Base-by-base conservation (phyloP, 306 rosid genomes). In the Glycyrrhiza uralensis region DNA sequence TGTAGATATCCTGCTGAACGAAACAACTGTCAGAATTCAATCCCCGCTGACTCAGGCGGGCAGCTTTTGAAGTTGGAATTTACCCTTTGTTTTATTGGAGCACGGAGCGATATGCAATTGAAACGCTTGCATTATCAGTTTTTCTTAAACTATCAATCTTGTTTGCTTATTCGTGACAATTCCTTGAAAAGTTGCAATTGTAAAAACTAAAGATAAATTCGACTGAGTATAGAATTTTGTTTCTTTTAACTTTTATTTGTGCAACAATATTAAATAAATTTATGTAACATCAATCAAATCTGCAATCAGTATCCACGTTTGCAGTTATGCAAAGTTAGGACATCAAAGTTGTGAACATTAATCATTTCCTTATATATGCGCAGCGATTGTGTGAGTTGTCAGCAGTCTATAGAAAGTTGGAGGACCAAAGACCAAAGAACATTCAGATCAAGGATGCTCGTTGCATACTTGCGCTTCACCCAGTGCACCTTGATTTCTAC, bases 41-140 rank as follows among this genome's bases (percentile, higher is more conserved):
- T 69, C 76, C 9, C 85, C 83, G 0, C 72, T 81, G 74, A 79
- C 74, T 67, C 86, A 76, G 72, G 84, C 74, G 78, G 70, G 30
- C 83, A 81, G 47, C 68, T 78, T 60, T 89, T 87, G 36, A 83
- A 81, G 77, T 82, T 83, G 75, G 86, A 86, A 74, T 66, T n/a
- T 86, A 42, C 86, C 85, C 20, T 77, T 85, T 75, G 66, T 86
- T 70, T 87, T 82, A 4, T 87, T 80, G 76, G 64, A 45, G 26
- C 17, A 2, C 56, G 36, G 11, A 55, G 69, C 19, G 17, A 30
- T 32, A 22, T 47, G 79, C 61, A 39, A 24, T 29, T 38, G 29
- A 20, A 46, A 36, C 7, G 36, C 13, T 56, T 30, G 45, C 35
- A 3, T 56, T 74, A 17, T 13, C 44, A 2, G 54, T 64, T 75